Evolutionary conservation across 2,329 filamentous ascomycete species (phyloP).

Genomic region (Aspergillus fumigatus): DNA sequence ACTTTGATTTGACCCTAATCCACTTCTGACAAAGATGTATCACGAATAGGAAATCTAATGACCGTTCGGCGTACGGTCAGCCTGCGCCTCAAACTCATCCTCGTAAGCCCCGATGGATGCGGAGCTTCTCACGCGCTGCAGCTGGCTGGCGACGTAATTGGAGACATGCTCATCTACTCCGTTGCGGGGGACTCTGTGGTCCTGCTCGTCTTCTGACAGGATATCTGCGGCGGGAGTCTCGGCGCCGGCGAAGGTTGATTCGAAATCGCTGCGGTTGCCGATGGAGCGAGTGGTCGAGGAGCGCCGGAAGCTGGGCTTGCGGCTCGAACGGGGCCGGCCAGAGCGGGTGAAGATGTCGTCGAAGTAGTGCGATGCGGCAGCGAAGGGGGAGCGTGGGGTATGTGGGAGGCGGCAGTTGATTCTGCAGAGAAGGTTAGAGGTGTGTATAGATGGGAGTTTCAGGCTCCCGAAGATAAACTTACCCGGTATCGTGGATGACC

Average conservation of each 20-base stretch:
- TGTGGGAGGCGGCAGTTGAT: conserved; percentile 87
- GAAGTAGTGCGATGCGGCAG: conserved; percentile 88
- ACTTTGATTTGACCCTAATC: not conserved
- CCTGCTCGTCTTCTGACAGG: conserved; percentile 34
- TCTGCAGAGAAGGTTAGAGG: conserved; percentile 40
- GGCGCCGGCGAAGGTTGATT: conserved; percentile 38
- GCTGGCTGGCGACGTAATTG: conserved; percentile 75
- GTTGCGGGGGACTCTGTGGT: conserved; percentile 46
- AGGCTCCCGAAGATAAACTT: conserved; percentile 37
- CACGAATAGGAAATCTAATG: conserved; percentile 5
- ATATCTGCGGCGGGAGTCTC: conserved; percentile 28
- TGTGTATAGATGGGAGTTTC: not conserved
- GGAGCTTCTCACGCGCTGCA: conserved; percentile 65
- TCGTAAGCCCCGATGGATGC: conserved; percentile 48
- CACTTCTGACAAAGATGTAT: not conserved
- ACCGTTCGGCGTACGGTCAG: conserved; percentile 40
- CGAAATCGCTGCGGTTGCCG: conserved; percentile 75
- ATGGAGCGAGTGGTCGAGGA: conserved; percentile 82
- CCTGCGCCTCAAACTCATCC: conserved; percentile 60
- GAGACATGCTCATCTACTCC: conserved; percentile 66
- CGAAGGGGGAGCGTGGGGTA: conserved; percentile 81
- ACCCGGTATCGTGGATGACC: conserved; percentile 97
- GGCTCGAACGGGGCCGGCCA: conserved; percentile 38
- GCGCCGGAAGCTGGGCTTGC: conserved; percentile 60
- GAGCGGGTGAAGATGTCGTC: conserved; percentile 74